Conservation (phyloP, 2,329 filamentous ascomycete genomes). For the Aspergillus novofumigatus region DNA sequence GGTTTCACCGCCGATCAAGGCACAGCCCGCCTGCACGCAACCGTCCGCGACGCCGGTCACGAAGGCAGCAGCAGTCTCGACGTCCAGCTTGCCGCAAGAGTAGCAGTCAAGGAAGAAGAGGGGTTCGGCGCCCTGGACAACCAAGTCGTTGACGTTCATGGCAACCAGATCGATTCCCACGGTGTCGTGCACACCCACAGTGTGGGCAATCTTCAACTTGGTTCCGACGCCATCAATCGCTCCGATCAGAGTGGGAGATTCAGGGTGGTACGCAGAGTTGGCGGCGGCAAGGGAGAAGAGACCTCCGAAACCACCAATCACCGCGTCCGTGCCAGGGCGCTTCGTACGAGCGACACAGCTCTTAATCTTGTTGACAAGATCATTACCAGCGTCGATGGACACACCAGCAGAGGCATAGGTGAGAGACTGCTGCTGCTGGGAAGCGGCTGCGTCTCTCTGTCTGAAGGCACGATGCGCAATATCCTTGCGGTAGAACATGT, state of each 20-base stretch:
- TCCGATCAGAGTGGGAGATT: slow-evolving; percentile 78
- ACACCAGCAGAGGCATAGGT: slow-evolving; percentile 94
- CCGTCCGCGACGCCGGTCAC: slow-evolving; percentile 86
- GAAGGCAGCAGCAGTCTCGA: slow-evolving; percentile 74
- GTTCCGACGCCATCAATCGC: slow-evolving; percentile 96
- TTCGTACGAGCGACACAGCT: slow-evolving; percentile 78
- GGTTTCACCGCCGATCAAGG: slow-evolving; percentile 93
- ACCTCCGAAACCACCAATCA: slow-evolving; percentile 94
- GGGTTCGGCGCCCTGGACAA: slow-evolving; percentile 92
- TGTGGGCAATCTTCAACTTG: slow-evolving; percentile 93
- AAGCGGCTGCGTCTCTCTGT: slow-evolving; percentile 23
- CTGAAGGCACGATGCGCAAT: slow-evolving; percentile 69
- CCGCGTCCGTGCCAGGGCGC: slow-evolving; percentile 81
- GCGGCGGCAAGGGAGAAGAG: slow-evolving; percentile 68
- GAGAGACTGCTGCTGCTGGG: slow-evolving; percentile 43
- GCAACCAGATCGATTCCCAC: slow-evolving; percentile 96
- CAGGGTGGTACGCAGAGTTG: slow-evolving; percentile 67
- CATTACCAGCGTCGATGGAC: slow-evolving; percentile 89
- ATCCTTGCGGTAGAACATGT: slow-evolving; percentile 88
- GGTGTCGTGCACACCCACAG: slow-evolving; percentile 83
- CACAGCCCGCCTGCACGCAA: slow-evolving; percentile 79
- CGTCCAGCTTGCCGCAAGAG: slow-evolving; percentile 82
- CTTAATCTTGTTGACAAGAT: slow-evolving; percentile 89
- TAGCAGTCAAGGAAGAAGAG: slow-evolving; percentile 98
- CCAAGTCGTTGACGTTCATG: slow-evolving; percentile 98